phyloP scores from a whole-genome alignment of 768 basidiomycete genomes.

The Asterophora lycoperdoides region DNA sequence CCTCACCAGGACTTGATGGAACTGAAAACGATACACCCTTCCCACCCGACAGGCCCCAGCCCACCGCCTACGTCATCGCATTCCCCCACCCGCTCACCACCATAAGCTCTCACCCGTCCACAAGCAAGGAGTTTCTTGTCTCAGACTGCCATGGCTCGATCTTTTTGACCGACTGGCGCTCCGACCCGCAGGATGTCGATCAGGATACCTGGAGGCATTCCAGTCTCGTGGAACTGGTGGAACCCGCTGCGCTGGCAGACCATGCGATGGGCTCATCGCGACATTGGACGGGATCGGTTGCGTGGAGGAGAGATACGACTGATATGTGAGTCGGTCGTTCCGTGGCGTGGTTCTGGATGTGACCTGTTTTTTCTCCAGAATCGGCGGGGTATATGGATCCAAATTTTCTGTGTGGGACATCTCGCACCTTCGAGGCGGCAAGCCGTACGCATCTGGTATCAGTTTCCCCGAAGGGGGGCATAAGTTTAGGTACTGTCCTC shows the following conservation, averaged over 20 bases:
- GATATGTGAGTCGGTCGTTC: slow-evolving; percentile 51
- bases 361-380: slow-evolving; percentile 35
- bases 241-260: slow-evolving; percentile 59
- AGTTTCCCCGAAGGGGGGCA: slow-evolving; percentile 66
- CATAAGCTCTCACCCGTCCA: slow-evolving; percentile 65
- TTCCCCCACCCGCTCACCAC: slow-evolving; percentile 70
- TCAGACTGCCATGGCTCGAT: slow-evolving; percentile 71
- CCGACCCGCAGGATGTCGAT: slow-evolving; percentile 55
- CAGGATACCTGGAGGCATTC: slow-evolving; percentile 56
- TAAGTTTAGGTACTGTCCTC: slow-evolving; percentile 53
- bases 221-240: slow-evolving; percentile 66
- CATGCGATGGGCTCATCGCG: slow-evolving; percentile 41
- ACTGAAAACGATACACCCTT: slow-evolving; percentile 19
- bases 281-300: slow-evolving; percentile 54
- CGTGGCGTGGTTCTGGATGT: slow-evolving; percentile 3
- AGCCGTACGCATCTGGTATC: slow-evolving; percentile 57
- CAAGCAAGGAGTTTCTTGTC: slow-evolving; percentile 76
- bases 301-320: slow-evolving; percentile 65
- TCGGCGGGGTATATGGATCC: slow-evolving; percentile 73
- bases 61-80: slow-evolving; percentile 71
- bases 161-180: slow-evolving; percentile 80
- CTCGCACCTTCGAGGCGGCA: slow-evolving; percentile 65
- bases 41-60: slow-evolving; percentile 49
- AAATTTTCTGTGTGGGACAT: slow-evolving; percentile 77
- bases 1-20: slow-evolving; percentile 25